These are phyloP conservation scores for Beta corolliflora DNA, from an alignment of 179 eudicot species.

Conservation along the genomic window DNA sequence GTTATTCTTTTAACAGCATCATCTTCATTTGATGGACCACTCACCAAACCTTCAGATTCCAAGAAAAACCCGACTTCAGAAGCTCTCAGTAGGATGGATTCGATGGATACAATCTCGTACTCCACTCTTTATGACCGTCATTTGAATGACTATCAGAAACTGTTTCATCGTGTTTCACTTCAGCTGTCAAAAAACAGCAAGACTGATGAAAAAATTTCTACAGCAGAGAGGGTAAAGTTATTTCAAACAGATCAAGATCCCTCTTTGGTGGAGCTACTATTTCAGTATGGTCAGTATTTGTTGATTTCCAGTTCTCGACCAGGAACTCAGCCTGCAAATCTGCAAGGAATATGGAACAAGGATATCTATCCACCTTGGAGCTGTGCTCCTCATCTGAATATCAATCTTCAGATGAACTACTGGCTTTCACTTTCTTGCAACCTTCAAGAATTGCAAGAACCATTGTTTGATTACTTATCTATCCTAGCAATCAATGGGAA, in stretches of 20 bases:
- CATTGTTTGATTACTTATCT: slow-evolving; percentile 63
- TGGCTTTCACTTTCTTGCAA: slow-evolving; percentile 88
- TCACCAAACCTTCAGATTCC: slow-evolving; percentile 62
- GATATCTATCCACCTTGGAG: slow-evolving; percentile 74
- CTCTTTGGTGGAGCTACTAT: slow-evolving; percentile 73
- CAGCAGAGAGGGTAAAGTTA: slow-evolving; percentile 64
- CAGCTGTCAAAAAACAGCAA: slow-evolving; percentile 54
- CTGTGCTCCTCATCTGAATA: slow-evolving; percentile 81
- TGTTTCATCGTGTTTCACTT: slow-evolving; percentile 76
- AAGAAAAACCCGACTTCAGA: slow-evolving; percentile 60
- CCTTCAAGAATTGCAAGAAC: slow-evolving; percentile 79
- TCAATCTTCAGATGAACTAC: slow-evolving; percentile 95
- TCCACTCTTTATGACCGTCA: slow-evolving; percentile 62
- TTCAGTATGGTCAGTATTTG: slow-evolving; percentile 84
- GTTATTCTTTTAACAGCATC: slow-evolving; percentile 62
- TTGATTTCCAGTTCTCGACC: slow-evolving; percentile 78
- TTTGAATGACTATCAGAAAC: slow-evolving; percentile 74
- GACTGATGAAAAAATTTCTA: slow-evolving; percentile 36
- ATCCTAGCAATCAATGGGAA: slow-evolving; percentile 62
- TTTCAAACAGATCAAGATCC: slow-evolving; percentile 78
- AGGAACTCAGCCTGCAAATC: slow-evolving; percentile 74
- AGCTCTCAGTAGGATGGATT: slow-evolving; percentile 41
- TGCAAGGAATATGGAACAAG: slow-evolving; percentile 91
- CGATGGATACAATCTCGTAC: slow-evolving; percentile 48
- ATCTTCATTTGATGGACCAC: slow-evolving; percentile 76